A percentile compares a stretch with the other conserved stretches of the same genome.
Evolutionary conservation across 2,329 filamentous ascomycete species (phyloP).

Genomic region (Diaporthe batatas): DNA sequence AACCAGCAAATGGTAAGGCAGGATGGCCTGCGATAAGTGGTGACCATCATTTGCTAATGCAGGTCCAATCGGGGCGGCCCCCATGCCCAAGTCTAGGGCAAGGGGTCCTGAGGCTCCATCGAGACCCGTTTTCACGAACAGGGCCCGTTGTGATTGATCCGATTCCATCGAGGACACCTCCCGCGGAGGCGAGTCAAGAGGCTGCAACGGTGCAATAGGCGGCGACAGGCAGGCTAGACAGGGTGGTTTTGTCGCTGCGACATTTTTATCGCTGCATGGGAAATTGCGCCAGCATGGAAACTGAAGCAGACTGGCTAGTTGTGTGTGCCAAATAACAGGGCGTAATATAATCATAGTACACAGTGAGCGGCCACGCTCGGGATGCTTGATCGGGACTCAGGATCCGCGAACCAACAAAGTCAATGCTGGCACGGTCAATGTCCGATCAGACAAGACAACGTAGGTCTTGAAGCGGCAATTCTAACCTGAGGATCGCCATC

Average conservation of each 20-base stretch:
- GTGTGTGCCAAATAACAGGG: constrained; percentile 29
- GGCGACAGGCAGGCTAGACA: constrained; percentile 5
- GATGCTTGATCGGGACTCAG: constrained; percentile 24
- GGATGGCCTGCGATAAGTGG: constrained; percentile 36
- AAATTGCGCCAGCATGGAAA: constrained; percentile 28
- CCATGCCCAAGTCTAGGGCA: constrained; percentile 29
- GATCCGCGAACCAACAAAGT: constrained; percentile 26
- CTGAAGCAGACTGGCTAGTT: constrained; percentile 5
- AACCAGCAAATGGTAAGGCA: constrained; percentile 36
- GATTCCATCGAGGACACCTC: constrained; percentile 28
- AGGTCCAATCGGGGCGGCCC: constrained; percentile 41
- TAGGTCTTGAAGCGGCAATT: constrained; percentile 30
- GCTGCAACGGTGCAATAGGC: constrained; percentile 13
- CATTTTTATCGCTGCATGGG: constrained; percentile 35
- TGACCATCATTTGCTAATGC: constrained; percentile 39
- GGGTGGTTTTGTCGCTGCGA: constrained; percentile 30
- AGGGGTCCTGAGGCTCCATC: constrained; percentile 37
- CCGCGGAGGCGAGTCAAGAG: constrained; percentile 30
- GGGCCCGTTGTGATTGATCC: constrained; percentile 33
- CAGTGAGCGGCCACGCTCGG: constrained; percentile 1
- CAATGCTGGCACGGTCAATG: constrained; percentile 38
- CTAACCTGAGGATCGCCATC: constrained; percentile 29
- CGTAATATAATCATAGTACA: constrained; percentile 15
- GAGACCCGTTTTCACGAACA: constrained; percentile 37
- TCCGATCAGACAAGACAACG: constrained; percentile 29